phyloP scores from a whole-genome alignment of 2,329 filamentous ascomycete species.

The Colletotrichum phormii region DNA sequence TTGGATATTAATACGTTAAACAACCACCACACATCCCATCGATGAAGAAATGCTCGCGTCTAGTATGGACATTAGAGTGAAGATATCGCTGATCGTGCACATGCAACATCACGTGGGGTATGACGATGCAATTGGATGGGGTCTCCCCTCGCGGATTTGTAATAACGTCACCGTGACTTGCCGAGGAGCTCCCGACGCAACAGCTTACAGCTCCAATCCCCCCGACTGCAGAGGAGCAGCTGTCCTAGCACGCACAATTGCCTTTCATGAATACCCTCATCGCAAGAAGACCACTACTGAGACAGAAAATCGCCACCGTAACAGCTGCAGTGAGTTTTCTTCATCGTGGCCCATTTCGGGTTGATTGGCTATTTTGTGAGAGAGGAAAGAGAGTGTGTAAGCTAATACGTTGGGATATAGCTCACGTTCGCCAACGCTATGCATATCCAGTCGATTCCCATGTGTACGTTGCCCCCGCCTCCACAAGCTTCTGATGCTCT shows the following conservation, averaged over 20 bases:
- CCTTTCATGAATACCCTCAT: slow-evolving; percentile 57
- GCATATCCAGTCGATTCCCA: slow-evolving; percentile 90
- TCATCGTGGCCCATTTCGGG: background rate
- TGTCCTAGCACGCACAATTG: background rate
- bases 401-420: slow-evolving; percentile 44
- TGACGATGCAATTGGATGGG: slow-evolving; percentile 5
- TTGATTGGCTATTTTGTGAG: background rate
- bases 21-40: background rate
- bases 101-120: slow-evolving; percentile 25
- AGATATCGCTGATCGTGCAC: background rate
- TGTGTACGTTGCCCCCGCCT: slow-evolving; percentile 71
- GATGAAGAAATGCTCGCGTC: too few species aligned
- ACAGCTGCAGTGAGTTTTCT: slow-evolving; percentile 45
- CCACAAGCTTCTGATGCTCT: background rate
- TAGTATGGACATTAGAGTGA: too few species aligned
- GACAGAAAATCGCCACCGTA: slow-evolving; percentile 45
- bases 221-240: background rate
- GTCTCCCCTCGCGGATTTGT: slow-evolving; percentile 10
- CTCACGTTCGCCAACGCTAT: slow-evolving; percentile 64
- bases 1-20: background rate
- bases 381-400: too few species aligned
- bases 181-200: background rate
- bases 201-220: background rate
- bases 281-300: slow-evolving; percentile 48
- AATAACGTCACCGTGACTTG: slow-evolving; percentile 36